phyloP scores from a whole-genome alignment of 495 filamentous ascomycete genomes.

The Hypoxylon perforatum region DNA sequence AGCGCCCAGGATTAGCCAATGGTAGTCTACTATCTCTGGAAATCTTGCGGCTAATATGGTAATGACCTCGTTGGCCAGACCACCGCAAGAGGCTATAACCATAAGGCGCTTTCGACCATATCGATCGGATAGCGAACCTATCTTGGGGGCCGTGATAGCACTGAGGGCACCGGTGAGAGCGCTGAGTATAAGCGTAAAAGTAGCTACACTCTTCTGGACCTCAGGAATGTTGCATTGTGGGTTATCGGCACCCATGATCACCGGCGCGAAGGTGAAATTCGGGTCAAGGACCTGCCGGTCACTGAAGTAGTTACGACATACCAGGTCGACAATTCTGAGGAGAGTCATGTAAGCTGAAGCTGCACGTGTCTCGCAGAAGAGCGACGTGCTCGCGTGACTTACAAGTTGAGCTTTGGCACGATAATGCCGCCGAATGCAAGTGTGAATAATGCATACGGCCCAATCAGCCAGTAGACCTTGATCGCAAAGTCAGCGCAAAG shows the following conservation, averaged over 20 bases:
- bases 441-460: slow-evolving; percentile 78
- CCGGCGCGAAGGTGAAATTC: slow-evolving; percentile 67
- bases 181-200: slow-evolving; percentile 78
- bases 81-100: slow-evolving; percentile 71
- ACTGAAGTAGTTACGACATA: slow-evolving; percentile 82
- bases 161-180: slow-evolving; percentile 76
- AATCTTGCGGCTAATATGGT: slow-evolving; percentile 80
- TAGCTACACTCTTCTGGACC: slow-evolving; percentile 78
- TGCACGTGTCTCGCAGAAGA: neutral
- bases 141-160: slow-evolving; percentile 80
- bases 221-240: slow-evolving; percentile 76
- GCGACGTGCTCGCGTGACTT: slow-evolving; percentile 26
- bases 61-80: slow-evolving; percentile 74
- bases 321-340: slow-evolving; percentile 72
- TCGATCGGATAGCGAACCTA: slow-evolving; percentile 88
- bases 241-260: slow-evolving; percentile 74
- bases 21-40: slow-evolving; percentile 75
- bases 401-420: slow-evolving; percentile 82
- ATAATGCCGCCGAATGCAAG: slow-evolving; percentile 85
- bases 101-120: slow-evolving; percentile 83
- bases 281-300: slow-evolving; percentile 69
- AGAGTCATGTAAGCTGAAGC: slow-evolving; percentile 31
- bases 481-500: slow-evolving; percentile 23
- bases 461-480: slow-evolving; percentile 88
- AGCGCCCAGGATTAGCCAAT: slow-evolving; percentile 77